Conservation (phyloP, 2,329 filamentous ascomycete genomes). For the Ilyonectria robusta region DNA sequence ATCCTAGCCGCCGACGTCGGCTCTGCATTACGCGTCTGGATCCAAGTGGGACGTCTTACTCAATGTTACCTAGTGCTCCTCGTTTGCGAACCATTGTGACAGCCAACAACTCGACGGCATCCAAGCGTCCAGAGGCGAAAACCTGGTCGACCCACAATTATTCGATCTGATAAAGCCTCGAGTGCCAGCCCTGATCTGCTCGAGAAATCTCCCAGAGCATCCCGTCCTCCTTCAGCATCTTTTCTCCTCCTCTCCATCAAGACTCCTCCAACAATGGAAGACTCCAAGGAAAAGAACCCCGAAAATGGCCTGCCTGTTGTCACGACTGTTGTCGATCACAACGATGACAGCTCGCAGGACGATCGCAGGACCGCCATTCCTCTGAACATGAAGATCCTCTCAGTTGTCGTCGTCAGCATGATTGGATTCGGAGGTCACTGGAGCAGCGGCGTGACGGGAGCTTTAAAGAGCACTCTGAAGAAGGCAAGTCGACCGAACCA, state of each 20-base stretch:
- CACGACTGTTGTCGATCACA: constrained; percentile 25
- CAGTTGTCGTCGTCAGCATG: constrained; percentile 65
- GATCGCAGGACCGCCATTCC: constrained; percentile 45
- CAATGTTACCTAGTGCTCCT: constrained; percentile 20
- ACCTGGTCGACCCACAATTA: constrained; percentile 31
- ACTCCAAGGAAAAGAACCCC: constrained; percentile 17
- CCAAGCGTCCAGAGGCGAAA: background rate
- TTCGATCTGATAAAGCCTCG: constrained; percentile 44
- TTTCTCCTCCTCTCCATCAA: background rate
- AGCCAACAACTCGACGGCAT: background rate
- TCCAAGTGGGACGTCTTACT: constrained; percentile 21
- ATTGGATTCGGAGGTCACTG: constrained; percentile 73
- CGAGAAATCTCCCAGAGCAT: constrained; percentile 5
- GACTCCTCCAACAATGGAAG: constrained; percentile 20
- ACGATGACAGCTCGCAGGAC: constrained; percentile 35
- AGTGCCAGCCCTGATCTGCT: constrained; percentile 30
- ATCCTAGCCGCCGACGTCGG: constrained; percentile 20
- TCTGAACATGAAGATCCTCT: constrained; percentile 49
- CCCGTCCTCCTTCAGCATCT: background rate
- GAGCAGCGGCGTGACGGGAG: constrained; percentile 72
- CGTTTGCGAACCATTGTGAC: background rate
- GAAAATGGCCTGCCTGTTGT: constrained; percentile 21
- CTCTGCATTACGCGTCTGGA: constrained; percentile 16
- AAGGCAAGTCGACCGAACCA: constrained; percentile 53
- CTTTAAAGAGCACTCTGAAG: constrained; percentile 73